Base-by-base conservation (phyloP, 345 rosid genomes). In the Pugionium dolabratum region DNA sequence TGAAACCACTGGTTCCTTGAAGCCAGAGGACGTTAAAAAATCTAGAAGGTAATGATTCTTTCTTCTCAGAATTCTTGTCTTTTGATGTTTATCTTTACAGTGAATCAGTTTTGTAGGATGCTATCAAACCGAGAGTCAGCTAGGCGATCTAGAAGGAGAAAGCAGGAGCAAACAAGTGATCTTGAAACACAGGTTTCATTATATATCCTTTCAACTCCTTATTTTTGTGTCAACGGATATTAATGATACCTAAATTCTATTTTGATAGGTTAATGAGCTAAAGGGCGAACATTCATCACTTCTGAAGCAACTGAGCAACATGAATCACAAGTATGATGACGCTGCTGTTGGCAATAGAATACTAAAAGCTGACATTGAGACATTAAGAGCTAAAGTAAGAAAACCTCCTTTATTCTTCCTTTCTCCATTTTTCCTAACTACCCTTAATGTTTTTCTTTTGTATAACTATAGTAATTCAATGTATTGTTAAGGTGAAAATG, bases 81-180 rank as follows among this genome's bases (percentile, higher is more conserved):
- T 70, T 52, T n/a, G 31, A 47, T 48, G 11, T 18, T 40, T 54
- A 54, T 3, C 25, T 55, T 27, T 31, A 9, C 9, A 34, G 26
- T 39, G 36, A 46, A 28, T 43, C 34, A n/a, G 44, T 64, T 56
- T 54, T 56, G 28, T 79, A 94, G 99, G 85, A 91, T 89, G 97
- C 78, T 75, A 75, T 95, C 99, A 44, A 95, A 95, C 83, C 87
- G 98, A 69, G 99, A 95, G 82, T 95, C 99, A 36, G 98, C 99
- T 41, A 87, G 98, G 70, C 96, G 98, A 11, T 95, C 98, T 59
- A 82, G 99, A 81, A 83, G 87, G 78, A 85, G 96, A 78, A 94
- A 91, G 66, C 96, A 88, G 55, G 96, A 79, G 36, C 98, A 91
- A 57, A 58, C 90, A 74, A 83, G 66, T 81, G 99, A 95, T 71